Percentiles rank a stretch among this genome's conserved stretches.
Evolutionary conservation across 2,329 filamentous ascomycete species (phyloP).

Genomic region (Aureobasidium sp.): DNA sequence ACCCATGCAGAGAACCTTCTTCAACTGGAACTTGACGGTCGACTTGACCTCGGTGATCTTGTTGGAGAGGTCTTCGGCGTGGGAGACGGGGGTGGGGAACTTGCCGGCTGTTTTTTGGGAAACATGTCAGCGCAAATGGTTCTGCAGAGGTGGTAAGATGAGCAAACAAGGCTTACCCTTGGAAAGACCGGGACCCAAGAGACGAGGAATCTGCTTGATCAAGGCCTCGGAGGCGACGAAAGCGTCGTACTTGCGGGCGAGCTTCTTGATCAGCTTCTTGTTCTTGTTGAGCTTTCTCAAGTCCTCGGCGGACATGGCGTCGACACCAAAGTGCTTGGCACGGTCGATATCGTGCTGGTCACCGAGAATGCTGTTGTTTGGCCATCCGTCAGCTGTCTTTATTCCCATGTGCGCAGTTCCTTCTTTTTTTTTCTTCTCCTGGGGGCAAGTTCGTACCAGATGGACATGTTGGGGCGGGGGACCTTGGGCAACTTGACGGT

Average conservation of each 20-base stretch:
- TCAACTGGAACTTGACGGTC: slow-evolving; percentile 99
- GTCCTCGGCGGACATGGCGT: slow-evolving; percentile 97
- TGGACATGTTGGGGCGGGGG: slow-evolving; percentile 82
- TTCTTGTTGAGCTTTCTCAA: slow-evolving; percentile 99
- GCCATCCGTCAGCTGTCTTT: slow-evolving; percentile 26
- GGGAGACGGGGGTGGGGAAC: slow-evolving; percentile 98
- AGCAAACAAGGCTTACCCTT: slow-evolving; percentile 78
- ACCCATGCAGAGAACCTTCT: slow-evolving; percentile 99
- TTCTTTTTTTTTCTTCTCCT: not conserved
- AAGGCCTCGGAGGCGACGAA: slow-evolving; percentile 95
- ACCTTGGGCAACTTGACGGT: slow-evolving; percentile 92
- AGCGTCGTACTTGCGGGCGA: slow-evolving; percentile 99
- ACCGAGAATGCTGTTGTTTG: slow-evolving; percentile 60
- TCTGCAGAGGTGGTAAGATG: not conserved
- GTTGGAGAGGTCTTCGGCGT: slow-evolving; percentile 84
- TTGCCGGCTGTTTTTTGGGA: slow-evolving; percentile 84
- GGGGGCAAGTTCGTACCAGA: slow-evolving; percentile 58
- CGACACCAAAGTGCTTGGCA: slow-evolving; percentile 97
- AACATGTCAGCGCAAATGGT: too few relatives aligned
- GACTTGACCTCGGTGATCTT: slow-evolving; percentile 99
- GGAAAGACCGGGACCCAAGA: slow-evolving; percentile 95
- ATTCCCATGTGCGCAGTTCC: slow-evolving; percentile 7
- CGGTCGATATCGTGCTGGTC: slow-evolving; percentile 99
- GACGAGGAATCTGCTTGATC: slow-evolving; percentile 99
- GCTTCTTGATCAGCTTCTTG: slow-evolving; percentile 99